Conservation (phyloP, 345 rosid species). For the Eucalyptus viminalis region DNA sequence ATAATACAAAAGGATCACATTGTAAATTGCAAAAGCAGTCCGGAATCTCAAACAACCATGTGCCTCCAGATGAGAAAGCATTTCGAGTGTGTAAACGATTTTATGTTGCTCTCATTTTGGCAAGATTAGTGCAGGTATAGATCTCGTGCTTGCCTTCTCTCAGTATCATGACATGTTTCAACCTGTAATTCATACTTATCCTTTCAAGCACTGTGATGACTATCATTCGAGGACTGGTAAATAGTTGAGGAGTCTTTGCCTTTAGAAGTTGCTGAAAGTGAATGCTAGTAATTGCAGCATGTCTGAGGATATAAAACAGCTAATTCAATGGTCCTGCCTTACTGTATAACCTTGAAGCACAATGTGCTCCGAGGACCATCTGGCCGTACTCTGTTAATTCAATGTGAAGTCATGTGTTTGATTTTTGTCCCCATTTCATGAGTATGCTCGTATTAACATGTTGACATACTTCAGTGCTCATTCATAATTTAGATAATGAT, state of each 20-base stretch:
- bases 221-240: background rate
- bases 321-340: background rate
- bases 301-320: background rate
- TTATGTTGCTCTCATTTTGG: slow-evolving; percentile 91
- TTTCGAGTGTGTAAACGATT: slow-evolving; percentile 89
- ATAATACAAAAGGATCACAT: slow-evolving; percentile 14
- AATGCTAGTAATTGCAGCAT: background rate
- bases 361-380: background rate
- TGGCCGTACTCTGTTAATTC: background rate
- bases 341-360: background rate
- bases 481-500: background rate
- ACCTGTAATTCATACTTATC: background rate
- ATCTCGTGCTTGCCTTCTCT: background rate
- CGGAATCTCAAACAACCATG: slow-evolving; percentile 24
- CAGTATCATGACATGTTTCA: background rate
- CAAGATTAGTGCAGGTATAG: slow-evolving; percentile 83
- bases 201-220: background rate
- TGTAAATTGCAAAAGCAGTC: slow-evolving; percentile 25
- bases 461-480: background rate
- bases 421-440: background rate
- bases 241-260: background rate
- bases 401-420: background rate
- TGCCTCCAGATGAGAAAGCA: slow-evolving; percentile 63
- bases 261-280: background rate
- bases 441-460: background rate